A percentile compares a stretch with the other conserved stretches of the same genome.
Evolutionary conservation across 352 stramenopile species (phyloP).

Genomic region (Globisporangium spiculum): DNA sequence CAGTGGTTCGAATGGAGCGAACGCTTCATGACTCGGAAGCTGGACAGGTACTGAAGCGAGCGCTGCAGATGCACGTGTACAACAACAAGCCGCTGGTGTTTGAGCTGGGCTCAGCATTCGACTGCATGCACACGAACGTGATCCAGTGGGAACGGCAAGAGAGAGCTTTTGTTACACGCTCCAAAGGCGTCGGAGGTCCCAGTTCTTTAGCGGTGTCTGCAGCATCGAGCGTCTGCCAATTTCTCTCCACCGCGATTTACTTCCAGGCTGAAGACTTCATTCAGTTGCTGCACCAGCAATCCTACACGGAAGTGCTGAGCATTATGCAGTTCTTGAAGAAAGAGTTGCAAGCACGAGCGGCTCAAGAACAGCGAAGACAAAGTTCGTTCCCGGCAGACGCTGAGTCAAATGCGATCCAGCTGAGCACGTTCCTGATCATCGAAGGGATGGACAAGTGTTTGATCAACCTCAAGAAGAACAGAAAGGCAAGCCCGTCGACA

Average conservation of each 20-base stretch:
- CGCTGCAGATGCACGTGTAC: conserved; percentile 47
- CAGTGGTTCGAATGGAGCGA: conserved; percentile 43
- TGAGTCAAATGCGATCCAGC: neutral
- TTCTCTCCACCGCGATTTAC: conserved; percentile 33
- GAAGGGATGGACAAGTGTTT: conserved; percentile 61
- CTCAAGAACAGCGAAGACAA: neutral
- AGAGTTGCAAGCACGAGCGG: neutral
- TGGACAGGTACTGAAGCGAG: conserved; percentile 33
- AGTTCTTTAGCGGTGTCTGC: neutral
- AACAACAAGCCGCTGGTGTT: conserved; percentile 51
- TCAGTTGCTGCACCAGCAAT: conserved; percentile 30
- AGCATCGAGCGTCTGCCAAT: neutral
- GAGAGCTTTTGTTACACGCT: neutral
- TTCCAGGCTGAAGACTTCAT: conserved; percentile 44
- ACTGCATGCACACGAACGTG: conserved; percentile 26
- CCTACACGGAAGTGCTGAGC: conserved; percentile 35
- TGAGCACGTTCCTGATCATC: conserved; percentile 49
- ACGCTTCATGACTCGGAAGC: conserved; percentile 34
- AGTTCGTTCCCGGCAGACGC: neutral
- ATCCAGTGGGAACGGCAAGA: conserved; percentile 37
- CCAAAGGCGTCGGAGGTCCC: neutral
- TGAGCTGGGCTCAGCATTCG: conserved; percentile 30
- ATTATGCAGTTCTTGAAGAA: conserved; percentile 31
- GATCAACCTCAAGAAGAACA: conserved; percentile 46
- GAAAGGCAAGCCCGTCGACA: neutral